Evolutionary conservation across 225 moss, liverwort and hornwort genomes (phyloP).

Genomic region (Anthoceros angustus): DNA sequence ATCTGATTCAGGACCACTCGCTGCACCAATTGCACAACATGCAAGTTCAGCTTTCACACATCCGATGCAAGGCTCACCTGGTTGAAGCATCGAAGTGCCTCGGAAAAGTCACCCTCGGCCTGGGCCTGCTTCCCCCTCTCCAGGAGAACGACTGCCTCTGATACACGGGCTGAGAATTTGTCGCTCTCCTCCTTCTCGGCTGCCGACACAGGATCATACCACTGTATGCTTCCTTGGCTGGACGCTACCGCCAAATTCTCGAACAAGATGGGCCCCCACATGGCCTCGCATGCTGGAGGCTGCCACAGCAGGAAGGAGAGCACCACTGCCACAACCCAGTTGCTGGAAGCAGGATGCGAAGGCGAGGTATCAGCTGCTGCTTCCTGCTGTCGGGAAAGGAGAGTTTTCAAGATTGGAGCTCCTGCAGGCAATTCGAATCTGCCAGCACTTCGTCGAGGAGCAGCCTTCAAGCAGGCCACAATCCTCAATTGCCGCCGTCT

Average conservation of each 20-base stretch:
- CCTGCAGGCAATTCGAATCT: no score
- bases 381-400: no score
- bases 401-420: no score
- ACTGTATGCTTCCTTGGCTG: background rate
- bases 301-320: background rate
- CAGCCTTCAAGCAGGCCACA: no score
- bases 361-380: no score
- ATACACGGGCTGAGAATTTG: constrained; percentile 19
- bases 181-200: constrained; percentile 19
- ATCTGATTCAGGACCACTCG: background rate
- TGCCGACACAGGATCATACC: constrained; percentile 11
- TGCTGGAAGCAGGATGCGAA: no score
- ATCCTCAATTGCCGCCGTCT: no score
- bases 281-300: background rate
- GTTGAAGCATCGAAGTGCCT: constrained; percentile 23
- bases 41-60: background rate
- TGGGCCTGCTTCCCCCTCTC: constrained; percentile 27
- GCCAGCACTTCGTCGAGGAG: no score
- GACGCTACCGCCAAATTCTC: background rate
- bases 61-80: constrained; percentile 12
- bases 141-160: constrained; percentile 26
- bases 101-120: constrained; percentile 22
- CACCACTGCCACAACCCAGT: background rate
- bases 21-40: background rate
- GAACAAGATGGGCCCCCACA: background rate